Conservation (phyloP, 805 yeast genomes). For the Maudiozyma serrabonitensis region DNA sequence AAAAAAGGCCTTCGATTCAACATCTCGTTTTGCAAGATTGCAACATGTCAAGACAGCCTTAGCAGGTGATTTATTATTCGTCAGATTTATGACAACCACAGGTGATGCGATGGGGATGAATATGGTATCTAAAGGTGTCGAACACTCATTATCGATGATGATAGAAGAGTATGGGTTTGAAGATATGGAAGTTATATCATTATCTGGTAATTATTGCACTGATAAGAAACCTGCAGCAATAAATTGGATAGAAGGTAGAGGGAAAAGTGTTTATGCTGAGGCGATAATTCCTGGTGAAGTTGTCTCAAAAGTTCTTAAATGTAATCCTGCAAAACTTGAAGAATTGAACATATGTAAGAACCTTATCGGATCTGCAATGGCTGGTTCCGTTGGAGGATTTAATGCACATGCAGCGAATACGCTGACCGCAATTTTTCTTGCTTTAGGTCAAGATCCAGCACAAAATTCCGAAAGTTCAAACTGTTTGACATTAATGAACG, state of each 20-base stretch:
- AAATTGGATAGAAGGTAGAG: conserved; percentile 99
- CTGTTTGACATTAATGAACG: conserved; percentile 93
- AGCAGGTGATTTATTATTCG: conserved; percentile 83
- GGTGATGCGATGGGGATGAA: conserved; percentile 99
- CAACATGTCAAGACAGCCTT: conserved; percentile 85
- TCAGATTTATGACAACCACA: conserved; percentile 95
- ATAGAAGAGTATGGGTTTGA: conserved; percentile 81
- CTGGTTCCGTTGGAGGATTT: conserved; percentile 96
- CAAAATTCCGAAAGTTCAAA: conserved; percentile 96
- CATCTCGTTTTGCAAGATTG: conserved; percentile 93
- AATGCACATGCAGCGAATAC: conserved; percentile 97
- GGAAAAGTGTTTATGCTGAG: conserved; percentile 95
- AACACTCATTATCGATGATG: conserved; percentile 75
- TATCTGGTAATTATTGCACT: conserved; percentile 95
- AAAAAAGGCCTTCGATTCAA: conserved; percentile 87
- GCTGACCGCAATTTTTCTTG: conserved; percentile 88
- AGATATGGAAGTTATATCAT: conserved; percentile 87
- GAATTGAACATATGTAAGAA: conserved; percentile 84
- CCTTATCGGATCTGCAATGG: conserved; percentile 94
- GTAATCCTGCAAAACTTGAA: conserved; percentile 86
- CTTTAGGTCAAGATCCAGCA: conserved; percentile 99
- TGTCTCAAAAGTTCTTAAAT: conserved; percentile 75
- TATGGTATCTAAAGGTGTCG: conserved; percentile 98
- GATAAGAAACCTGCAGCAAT: conserved; percentile 97
- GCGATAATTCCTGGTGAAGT: conserved; percentile 78